phyloP scores from a whole-genome alignment of 2,329 filamentous ascomycete species.

The Blastomyces parvus region DNA sequence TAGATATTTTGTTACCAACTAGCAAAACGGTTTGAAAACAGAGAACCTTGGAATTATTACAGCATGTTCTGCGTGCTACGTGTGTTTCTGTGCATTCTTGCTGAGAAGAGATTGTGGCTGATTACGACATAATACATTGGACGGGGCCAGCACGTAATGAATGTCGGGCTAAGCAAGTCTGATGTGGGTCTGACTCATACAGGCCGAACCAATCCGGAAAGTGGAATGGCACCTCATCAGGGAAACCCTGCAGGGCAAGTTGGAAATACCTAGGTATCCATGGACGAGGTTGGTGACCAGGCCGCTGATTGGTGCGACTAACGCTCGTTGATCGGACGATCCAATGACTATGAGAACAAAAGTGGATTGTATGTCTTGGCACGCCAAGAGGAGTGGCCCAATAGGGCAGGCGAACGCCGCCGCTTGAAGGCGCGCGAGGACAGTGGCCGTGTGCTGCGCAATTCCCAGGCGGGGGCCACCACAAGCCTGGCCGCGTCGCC shows the following conservation, averaged over 20 bases:
- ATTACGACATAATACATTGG: slow-evolving; percentile 6
- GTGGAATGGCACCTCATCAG: slow-evolving; percentile 9
- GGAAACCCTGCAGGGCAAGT: background rate
- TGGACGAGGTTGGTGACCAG: background rate
- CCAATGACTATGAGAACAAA: background rate
- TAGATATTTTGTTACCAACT: background rate
- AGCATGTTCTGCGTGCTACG: too few relatives aligned
- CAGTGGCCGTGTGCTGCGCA: slow-evolving; percentile 8
- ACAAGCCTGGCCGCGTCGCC: background rate
- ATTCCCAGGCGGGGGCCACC: background rate
- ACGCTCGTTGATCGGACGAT: slow-evolving; percentile 6
- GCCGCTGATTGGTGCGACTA: slow-evolving; percentile 12
- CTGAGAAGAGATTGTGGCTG: background rate
- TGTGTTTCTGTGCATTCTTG: background rate
- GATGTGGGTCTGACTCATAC: slow-evolving; percentile 10
- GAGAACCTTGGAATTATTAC: background rate
- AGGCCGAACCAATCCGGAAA: background rate
- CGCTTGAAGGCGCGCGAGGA: background rate
- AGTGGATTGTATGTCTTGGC: background rate
- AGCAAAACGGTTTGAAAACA: background rate
- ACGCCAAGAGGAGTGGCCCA: background rate
- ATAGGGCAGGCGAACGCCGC: slow-evolving; percentile 8
- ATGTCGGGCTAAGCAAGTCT: background rate
- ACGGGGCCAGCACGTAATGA: background rate
- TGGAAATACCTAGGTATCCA: background rate